These are phyloP conservation scores for Guyanaporus albipodus DNA, from an alignment of 768 basidiomycete genomes.

Conservation along the genomic window DNA sequence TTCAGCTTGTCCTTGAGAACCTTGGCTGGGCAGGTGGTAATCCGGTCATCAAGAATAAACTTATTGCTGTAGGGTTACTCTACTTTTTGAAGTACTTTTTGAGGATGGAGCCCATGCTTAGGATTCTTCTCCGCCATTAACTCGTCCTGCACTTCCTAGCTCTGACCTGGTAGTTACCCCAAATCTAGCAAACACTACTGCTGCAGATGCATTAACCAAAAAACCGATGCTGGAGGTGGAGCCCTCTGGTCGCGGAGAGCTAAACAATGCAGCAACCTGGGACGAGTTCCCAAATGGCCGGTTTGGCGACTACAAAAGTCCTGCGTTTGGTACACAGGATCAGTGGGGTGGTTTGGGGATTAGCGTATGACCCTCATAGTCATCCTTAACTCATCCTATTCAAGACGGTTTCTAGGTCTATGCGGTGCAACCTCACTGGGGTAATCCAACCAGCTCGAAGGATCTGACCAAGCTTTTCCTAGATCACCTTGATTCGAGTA, in stretches of 20 bases:
- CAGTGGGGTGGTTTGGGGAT: constrained; percentile 72
- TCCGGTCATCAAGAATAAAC: constrained; percentile 50
- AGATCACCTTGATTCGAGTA: constrained; percentile 69
- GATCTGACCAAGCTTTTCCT: constrained; percentile 82
- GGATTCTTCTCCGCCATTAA: constrained; percentile 39
- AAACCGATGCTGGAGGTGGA: constrained; percentile 50
- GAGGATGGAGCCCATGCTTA: constrained; percentile 18
- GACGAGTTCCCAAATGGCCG: constrained; percentile 98
- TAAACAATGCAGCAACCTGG: constrained; percentile 77
- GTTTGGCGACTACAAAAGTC: constrained; percentile 96
- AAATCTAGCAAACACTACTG: constrained; percentile 57
- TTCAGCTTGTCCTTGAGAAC: constrained; percentile 76
- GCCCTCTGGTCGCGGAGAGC: constrained; percentile 60
- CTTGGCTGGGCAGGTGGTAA: constrained; percentile 65
- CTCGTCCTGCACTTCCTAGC: constrained; percentile 25
- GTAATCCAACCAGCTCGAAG: constrained; percentile 50
- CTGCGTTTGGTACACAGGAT: constrained; percentile 83
- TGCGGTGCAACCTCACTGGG: constrained; percentile 71
- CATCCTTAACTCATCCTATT: background rate
- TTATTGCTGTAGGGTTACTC: constrained; percentile 54
- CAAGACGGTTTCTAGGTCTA: constrained; percentile 41
- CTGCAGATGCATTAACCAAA: constrained; percentile 50
- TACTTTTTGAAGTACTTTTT: background rate
- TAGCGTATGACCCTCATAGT: constrained; percentile 38
- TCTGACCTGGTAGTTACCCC: constrained; percentile 56